Conservation (phyloP, 2,329 filamentous ascomycete genomes). For the Curvularia sp. region DNA sequence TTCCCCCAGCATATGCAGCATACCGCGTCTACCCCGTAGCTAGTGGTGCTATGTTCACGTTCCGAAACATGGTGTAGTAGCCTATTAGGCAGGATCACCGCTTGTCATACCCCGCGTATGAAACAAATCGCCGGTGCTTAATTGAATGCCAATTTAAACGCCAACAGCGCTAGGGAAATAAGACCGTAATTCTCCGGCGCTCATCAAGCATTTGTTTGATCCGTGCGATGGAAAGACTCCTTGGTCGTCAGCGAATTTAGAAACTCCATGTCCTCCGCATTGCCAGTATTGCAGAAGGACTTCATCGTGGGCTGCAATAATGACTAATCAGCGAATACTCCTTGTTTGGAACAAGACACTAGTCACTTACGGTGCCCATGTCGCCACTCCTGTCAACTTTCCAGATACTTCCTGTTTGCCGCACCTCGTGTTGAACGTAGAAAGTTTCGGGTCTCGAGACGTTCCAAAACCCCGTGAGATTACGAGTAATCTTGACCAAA, state of each 20-base stretch:
- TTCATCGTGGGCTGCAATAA: slow-evolving; percentile 12
- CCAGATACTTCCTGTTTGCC: slow-evolving; percentile 20
- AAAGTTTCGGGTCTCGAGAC: slow-evolving; percentile 19
- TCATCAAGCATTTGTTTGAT: slow-evolving; percentile 9
- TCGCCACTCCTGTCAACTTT: slow-evolving; percentile 27
- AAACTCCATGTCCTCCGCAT: slow-evolving; percentile 20
- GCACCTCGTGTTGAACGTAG: slow-evolving; percentile 36
- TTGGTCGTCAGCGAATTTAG: slow-evolving; percentile 15
- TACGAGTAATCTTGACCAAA: slow-evolving; percentile 30
- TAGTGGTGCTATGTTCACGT: slow-evolving; percentile 6
- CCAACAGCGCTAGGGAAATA: slow-evolving; percentile 6
- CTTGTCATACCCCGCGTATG: slow-evolving; percentile 15
- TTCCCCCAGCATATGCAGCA: neutral
- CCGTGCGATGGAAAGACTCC: slow-evolving; percentile 24
- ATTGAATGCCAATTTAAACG: slow-evolving; percentile 31
- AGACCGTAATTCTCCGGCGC: slow-evolving; percentile 21
- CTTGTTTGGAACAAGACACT: neutral
- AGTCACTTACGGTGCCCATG: slow-evolving; percentile 25
- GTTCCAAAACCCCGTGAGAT: slow-evolving; percentile 24
- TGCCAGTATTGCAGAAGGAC: slow-evolving; percentile 3
- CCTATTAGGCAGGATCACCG: slow-evolving; percentile 13
- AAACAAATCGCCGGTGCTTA: slow-evolving; percentile 32
- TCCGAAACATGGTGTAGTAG: slow-evolving; percentile 13
- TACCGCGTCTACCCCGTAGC: neutral
- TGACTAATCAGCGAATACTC: neutral